Evolutionary conservation across 2,329 filamentous ascomycete genomes (phyloP).

Genomic region (Fusarium mundagurra): DNA sequence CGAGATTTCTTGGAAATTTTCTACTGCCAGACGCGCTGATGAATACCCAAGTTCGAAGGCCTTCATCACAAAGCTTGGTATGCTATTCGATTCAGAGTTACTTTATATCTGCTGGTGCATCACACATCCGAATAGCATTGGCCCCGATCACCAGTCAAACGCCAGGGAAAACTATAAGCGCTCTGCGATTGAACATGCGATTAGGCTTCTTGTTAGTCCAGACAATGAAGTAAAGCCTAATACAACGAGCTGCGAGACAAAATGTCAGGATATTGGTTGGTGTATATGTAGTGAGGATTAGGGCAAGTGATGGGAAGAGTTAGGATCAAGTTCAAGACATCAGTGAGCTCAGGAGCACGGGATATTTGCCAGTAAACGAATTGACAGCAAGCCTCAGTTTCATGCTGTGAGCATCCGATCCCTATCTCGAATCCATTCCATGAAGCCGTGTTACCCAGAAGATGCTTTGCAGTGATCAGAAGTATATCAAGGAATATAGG

Average conservation of each 20-base stretch:
- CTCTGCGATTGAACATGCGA: not conserved
- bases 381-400: not conserved
- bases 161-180: not conserved
- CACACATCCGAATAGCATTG: rapidly evolving
- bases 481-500: not conserved
- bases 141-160: too few species aligned
- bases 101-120: too few species aligned
- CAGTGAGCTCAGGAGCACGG: not conserved
- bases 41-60: not conserved
- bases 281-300: not conserved
- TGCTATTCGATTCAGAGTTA: not conserved
- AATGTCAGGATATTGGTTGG: not conserved
- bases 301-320: not conserved
- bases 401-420: not conserved
- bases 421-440: not conserved
- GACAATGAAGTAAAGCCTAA: not conserved
- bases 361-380: not conserved
- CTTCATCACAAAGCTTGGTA: not conserved
- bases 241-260: not conserved
- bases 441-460: not conserved
- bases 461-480: not conserved
- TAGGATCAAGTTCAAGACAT: not conserved
- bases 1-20: not conserved
- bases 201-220: not conserved
- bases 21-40: too few species aligned